Evolutionary conservation across 2,329 filamentous ascomycete species (phyloP), one percentile per base, ranked within the genome.

Genomic region (Penicillium expansum): DNA sequence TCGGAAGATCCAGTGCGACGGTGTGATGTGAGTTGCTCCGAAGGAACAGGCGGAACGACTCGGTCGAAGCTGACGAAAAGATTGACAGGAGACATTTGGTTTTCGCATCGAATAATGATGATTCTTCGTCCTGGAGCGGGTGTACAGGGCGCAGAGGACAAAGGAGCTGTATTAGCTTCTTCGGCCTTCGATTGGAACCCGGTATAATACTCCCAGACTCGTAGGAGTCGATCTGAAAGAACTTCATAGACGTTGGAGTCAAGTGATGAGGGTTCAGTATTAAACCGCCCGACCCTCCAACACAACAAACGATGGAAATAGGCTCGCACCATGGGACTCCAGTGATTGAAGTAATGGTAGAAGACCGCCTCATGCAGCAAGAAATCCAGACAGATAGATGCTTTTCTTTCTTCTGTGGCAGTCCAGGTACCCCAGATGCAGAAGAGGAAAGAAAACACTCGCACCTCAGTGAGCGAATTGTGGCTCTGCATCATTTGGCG

Each of bases 291-390:
- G 47, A 97, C 79, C 58, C 92, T 85, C 92, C 92, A 97, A 74
- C 91, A 96, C 22, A 96, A 75, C 48, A 97, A 77, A 45, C 92
- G 90, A 83, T 96, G 94, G 71, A 88, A 97, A 73, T 96, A 97
- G 14, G 91, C 89, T 59, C 92, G 85, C 22, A 96, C 91, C 92
- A 96, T 96, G 0, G 92, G 91, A 68, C 91, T 96, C 92, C 92
- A 96, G 68, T 96, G 91, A 69, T 89, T 93, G 76, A 96, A 97
- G 59, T 91, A 86, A 59, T 84, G 85, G 68, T 90, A 86, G 71
- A 96, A 96, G 2, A 88, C 83, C 27, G 86, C 81, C 52, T 89
- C 86, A 7, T 86, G 83, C 13, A 97, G 77, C 38, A 97, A 76
- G 79, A 94, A 92, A 22, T 86, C 84, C 29, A 89, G 67, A 69